Percentiles rank a stretch among this genome's conserved stretches.
phyloP scores from a whole-genome alignment of 225 moss, liverwort and hornwort species.

The Pseudoscleropodium purum region DNA sequence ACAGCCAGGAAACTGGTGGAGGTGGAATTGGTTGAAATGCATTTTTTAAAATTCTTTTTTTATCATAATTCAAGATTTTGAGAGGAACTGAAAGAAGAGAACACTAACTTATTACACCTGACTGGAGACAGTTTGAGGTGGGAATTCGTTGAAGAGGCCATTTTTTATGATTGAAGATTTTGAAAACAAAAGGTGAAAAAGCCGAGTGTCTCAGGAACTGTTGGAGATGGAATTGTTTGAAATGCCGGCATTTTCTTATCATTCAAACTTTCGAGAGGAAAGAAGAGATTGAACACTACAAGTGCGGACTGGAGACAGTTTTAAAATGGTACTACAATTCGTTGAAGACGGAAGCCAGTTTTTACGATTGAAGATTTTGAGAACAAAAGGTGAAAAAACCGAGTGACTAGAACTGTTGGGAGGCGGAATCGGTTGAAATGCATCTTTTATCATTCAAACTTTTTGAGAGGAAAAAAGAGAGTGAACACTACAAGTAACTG shows the following conservation, averaged over 20 bases:
- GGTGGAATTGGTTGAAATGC: background rate
- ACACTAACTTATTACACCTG: too few species aligned
- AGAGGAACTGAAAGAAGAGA: background rate
- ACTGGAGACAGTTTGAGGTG: background rate
- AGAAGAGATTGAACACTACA: background rate
- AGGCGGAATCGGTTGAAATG: background rate
- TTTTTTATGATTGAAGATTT: background rate
- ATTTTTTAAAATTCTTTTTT: background rate
- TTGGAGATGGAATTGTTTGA: background rate
- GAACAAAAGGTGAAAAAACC: background rate
- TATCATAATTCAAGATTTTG: background rate
- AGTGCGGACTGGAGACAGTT: background rate
- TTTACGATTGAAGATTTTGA: too few species aligned
- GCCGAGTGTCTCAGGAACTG: too few species aligned
- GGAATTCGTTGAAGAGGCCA: background rate
- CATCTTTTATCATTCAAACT: too few species aligned
- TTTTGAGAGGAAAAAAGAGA: too few species aligned
- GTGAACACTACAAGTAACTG: background rate
- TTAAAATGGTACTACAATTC: background rate
- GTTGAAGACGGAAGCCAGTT: background rate
- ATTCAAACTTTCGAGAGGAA: background rate
- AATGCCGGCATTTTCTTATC: background rate
- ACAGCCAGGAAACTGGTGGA: background rate
- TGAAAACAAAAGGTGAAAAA: background rate
- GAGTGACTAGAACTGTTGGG: background rate